A percentile compares a stretch with the other conserved stretches of the same genome.
Conservation (phyloP, 805 yeast species). For the Ogataea pini region DNA sequence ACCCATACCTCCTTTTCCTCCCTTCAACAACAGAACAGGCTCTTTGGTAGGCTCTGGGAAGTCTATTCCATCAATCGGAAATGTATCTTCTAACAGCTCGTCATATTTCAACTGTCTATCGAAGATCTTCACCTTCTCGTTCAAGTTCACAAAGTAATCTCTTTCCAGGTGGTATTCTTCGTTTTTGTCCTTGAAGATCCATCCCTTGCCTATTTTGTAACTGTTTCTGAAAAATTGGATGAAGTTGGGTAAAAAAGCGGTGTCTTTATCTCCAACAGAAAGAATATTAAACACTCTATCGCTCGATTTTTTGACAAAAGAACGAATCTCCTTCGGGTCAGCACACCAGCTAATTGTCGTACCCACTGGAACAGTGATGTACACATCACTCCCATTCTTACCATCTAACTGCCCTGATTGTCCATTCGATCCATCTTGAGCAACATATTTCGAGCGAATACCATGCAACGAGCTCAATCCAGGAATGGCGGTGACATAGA, state of each 20-base stretch:
- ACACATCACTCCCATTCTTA: slow-evolving; percentile 72
- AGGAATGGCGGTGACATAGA: slow-evolving; percentile 78
- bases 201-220: slow-evolving; percentile 75
- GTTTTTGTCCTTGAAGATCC: slow-evolving; percentile 82
- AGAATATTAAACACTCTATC: slow-evolving; percentile 31
- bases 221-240: slow-evolving; percentile 65
- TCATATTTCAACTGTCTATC: slow-evolving; percentile 59
- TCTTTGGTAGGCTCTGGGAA: slow-evolving; percentile 56
- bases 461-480: slow-evolving; percentile 72
- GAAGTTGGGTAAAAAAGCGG: slow-evolving; percentile 36
- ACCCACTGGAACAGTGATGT: slow-evolving; percentile 89
- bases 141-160: slow-evolving; percentile 66
- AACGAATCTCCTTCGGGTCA: slow-evolving; percentile 52
- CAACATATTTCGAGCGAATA: slow-evolving; percentile 64
- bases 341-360: slow-evolving; percentile 86
- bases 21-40: slow-evolving; percentile 71
- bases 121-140: slow-evolving; percentile 60
- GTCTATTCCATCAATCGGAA: slow-evolving; percentile 85
- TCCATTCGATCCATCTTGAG: slow-evolving; percentile 73
- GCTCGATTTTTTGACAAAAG: slow-evolving; percentile 17
- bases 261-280: slow-evolving; percentile 24
- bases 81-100: slow-evolving; percentile 64
- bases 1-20: slow-evolving; percentile 95
- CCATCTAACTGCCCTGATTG: slow-evolving; percentile 82
- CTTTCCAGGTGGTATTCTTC: slow-evolving; percentile 66